Base-by-base conservation (phyloP, 139 green algal species). In the Coelastrella sp. region DNA sequence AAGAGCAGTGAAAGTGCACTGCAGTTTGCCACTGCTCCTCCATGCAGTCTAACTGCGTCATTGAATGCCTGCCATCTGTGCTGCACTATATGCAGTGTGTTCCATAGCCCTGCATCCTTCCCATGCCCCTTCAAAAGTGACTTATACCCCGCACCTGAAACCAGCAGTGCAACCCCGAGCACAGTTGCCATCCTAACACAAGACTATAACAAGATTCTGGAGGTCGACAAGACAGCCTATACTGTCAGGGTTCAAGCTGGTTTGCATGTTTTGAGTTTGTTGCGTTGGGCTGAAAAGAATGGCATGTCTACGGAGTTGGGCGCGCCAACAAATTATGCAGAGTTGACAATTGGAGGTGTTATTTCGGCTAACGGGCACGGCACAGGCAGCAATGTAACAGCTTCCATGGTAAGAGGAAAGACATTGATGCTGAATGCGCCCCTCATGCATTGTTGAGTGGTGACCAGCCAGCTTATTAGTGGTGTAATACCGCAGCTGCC, bases 331-430 rank as follows among this genome's bases (percentile, higher is more conserved):
- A 84, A 81, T n/a, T 90, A 90, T 32, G 85, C 85, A 20, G 85
- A 90, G 74, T 71, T 90, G 22, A 83, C 85, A 8, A 83, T 90
- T 54, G 85, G 73, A 13, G 85, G 85, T 22, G 74, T 90, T 14
- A 83, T 90, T 23, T 80, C 85, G 7, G 77, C 85, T 22, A 81
- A 82, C n/a, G 85, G 73, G 22, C 85, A 90, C 61, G 85, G 85
- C 73, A 90, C 73, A 32, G 85, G 85, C 73, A 66, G 54, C 74
- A 90, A 90, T 80, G 74, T 90, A 8, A 83, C 73, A 22, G 59
- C 73, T 60, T 83, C 74, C 7, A 90, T 90, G 85, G 85, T 90
- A 77, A n/a, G n/a, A n/a, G n/a, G n/a, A n/a, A n/a, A n/a, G n/a
- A n/a, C n/a, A n/a, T n/a, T n/a, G n/a, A n/a, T n/a, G n/a, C n/a